Percentiles rank a stretch among this genome's conserved stretches.
phyloP scores from a whole-genome alignment of 352 stramenopile genomes.

The Globisporangium acanthophoron region DNA sequence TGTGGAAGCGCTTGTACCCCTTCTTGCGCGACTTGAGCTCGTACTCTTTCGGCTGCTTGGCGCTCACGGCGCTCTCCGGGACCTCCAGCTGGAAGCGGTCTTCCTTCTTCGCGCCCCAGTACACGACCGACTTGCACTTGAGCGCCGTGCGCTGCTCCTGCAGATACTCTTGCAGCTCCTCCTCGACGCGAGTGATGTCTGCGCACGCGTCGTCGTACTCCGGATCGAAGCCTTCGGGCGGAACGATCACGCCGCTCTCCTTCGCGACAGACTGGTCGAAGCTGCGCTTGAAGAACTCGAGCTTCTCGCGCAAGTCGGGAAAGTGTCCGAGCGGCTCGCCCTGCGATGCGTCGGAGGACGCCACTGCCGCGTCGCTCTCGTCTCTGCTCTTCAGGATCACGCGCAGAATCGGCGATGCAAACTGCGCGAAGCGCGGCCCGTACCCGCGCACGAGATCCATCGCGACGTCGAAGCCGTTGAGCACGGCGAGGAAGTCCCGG shows the following conservation, averaged over 20 bases:
- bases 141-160: constrained; percentile 62
- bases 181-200: constrained; percentile 81
- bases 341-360: neutral
- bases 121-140: constrained; percentile 86
- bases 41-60: constrained; percentile 93
- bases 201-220: constrained; percentile 92
- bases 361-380: neutral
- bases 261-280: constrained; percentile 94
- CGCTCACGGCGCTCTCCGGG: constrained; percentile 65
- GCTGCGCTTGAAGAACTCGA: constrained; percentile 95
- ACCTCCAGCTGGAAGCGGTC: constrained; percentile 93
- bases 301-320: constrained; percentile 84
- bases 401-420: constrained; percentile 47
- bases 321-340: constrained; percentile 54
- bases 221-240: constrained; percentile 90
- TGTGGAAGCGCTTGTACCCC: constrained; percentile 91
- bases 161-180: constrained; percentile 91
- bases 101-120: constrained; percentile 94
- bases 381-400: constrained; percentile 40
- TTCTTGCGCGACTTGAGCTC: constrained; percentile 93
- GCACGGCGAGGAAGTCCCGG: constrained; percentile 84
- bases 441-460: constrained; percentile 85
- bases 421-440: constrained; percentile 55
- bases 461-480: constrained; percentile 86
- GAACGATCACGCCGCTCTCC: constrained; percentile 90